Percentiles rank a stretch among this genome's conserved stretches.
Conservation (phyloP, 2,329 filamentous ascomycete genomes). For the Herpotrichia juniperi region DNA sequence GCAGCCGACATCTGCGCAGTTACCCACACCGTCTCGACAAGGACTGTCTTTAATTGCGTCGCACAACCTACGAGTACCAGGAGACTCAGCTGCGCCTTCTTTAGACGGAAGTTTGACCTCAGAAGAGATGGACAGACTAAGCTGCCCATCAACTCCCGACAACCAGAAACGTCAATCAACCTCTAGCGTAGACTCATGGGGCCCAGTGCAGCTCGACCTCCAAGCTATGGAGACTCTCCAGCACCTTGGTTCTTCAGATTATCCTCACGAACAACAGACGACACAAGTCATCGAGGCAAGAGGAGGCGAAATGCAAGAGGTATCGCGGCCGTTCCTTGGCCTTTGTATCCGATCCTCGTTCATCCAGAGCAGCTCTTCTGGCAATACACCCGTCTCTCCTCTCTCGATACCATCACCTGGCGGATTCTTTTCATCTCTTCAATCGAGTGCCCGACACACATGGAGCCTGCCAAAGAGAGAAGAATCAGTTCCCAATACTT, state of each 20-base stretch:
- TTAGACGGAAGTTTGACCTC: constrained; percentile 88
- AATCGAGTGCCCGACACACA: constrained; percentile 75
- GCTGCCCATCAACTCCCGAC: constrained; percentile 83
- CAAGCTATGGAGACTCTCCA: constrained; percentile 82
- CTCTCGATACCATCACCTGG: constrained; percentile 91
- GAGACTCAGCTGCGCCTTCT: constrained; percentile 81
- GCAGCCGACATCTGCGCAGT: constrained; percentile 50
- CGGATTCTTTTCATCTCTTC: constrained; percentile 88
- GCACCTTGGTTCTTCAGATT: constrained; percentile 59
- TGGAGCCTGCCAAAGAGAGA: constrained; percentile 68
- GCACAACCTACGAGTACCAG: constrained; percentile 67
- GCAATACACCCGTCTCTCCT: constrained; percentile 71
- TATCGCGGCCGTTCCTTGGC: constrained; percentile 56
- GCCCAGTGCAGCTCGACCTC: constrained; percentile 68
- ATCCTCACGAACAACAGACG: constrained; percentile 17
- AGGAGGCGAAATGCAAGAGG: constrained; percentile 67
- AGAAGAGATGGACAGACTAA: constrained; percentile 83
- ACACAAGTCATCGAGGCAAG: constrained; percentile 50
- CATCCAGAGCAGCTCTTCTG: constrained; percentile 43
- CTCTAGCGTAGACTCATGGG: constrained; percentile 68
- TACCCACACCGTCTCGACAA: constrained; percentile 77
- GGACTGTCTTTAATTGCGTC: constrained; percentile 72
- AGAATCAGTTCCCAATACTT: constrained; percentile 73
- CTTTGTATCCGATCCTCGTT: constrained; percentile 30
- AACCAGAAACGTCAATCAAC: constrained; percentile 47